Conservation (phyloP, 2,329 filamentous ascomycete genomes). For the Trichophyton benhamiae region DNA sequence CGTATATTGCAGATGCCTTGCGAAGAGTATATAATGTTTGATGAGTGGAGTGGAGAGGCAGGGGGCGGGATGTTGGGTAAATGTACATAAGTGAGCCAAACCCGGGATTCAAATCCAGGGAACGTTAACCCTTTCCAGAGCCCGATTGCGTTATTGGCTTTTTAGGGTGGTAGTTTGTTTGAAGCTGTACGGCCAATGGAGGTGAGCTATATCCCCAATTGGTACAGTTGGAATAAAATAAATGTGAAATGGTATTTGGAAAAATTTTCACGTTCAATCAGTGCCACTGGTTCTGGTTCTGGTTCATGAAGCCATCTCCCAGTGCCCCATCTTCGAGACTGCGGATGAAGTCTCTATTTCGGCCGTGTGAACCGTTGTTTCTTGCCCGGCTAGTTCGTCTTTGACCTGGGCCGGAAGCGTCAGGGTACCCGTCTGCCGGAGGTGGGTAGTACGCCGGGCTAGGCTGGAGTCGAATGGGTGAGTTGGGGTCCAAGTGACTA, state of each 20-base stretch:
- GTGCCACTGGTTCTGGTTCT: slow-evolving; percentile 44
- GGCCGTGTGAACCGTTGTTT: slow-evolving; percentile 28
- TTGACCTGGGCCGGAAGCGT: slow-evolving; percentile 48
- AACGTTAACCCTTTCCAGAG: neutral
- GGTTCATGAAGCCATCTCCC: slow-evolving; percentile 76
- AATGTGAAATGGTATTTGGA: neutral
- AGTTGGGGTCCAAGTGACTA: slow-evolving; percentile 86
- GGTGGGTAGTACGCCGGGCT: slow-evolving; percentile 96
- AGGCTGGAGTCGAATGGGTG: slow-evolving; percentile 85
- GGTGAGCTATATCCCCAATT: neutral
- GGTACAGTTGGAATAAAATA: neutral
- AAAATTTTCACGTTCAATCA: slow-evolving; percentile 24
- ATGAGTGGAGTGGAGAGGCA: neutral
- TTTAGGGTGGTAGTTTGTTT: neutral
- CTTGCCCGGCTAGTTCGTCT: slow-evolving; percentile 62
- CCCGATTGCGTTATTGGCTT: neutral
- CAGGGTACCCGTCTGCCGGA: slow-evolving; percentile 66
- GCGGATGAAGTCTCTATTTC: slow-evolving; percentile 78
- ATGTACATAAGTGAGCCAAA: neutral
- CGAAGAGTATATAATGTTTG: neutral
- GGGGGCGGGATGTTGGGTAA: neutral
- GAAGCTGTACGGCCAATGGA: neutral
- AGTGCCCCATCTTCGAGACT: slow-evolving; percentile 88
- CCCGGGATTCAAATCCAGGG: neutral
- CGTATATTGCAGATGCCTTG: neutral